Evolutionary conservation across 129 eudicot genomes (phyloP).

Genomic region (Dittrichia graveolens): DNA sequence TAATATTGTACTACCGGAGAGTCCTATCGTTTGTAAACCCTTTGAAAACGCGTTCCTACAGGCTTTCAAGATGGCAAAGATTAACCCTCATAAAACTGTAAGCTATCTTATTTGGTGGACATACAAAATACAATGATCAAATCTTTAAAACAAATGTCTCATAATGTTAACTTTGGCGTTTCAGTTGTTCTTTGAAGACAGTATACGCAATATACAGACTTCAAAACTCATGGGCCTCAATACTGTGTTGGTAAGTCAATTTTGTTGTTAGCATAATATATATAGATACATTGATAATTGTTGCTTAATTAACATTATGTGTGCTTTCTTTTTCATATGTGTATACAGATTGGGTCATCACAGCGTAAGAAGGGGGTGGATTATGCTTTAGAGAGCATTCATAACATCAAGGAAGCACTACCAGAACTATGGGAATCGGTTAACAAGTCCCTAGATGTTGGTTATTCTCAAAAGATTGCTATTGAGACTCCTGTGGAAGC

Average conservation of each 20-base stretch:
- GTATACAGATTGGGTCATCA: conserved; percentile 64
- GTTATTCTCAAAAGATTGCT: conserved; percentile 44
- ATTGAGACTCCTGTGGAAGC: conserved; percentile 73
- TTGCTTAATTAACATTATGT: neutral
- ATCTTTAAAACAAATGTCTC: neutral
- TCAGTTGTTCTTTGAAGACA: conserved; percentile 93
- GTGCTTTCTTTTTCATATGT: neutral
- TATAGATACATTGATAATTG: conserved; percentile 41
- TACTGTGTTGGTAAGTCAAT: conserved; percentile 70
- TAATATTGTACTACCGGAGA: conserved; percentile 38
- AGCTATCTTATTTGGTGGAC: conserved; percentile 11
- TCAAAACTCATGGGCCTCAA: conserved; percentile 60
- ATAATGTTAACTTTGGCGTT: conserved; percentile 5
- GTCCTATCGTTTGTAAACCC: conserved; percentile 83
- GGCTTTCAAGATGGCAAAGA: conserved; percentile 66
- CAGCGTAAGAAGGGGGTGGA: conserved; percentile 64
- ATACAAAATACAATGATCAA: neutral
- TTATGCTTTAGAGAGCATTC: conserved; percentile 88
- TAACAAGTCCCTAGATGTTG: conserved; percentile 39
- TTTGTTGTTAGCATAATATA: neutral
- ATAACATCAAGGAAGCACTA: conserved; percentile 79
- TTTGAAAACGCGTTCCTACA: conserved; percentile 63
- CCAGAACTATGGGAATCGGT: conserved; percentile 77
- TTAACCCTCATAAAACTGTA: conserved; percentile 77
- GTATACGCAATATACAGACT: conserved; percentile 70